A percentile compares a stretch with the other conserved stretches of the same genome.
Conservation (phyloP, 352 stramenopile genomes). For the Pythium grandisporangium region DNA sequence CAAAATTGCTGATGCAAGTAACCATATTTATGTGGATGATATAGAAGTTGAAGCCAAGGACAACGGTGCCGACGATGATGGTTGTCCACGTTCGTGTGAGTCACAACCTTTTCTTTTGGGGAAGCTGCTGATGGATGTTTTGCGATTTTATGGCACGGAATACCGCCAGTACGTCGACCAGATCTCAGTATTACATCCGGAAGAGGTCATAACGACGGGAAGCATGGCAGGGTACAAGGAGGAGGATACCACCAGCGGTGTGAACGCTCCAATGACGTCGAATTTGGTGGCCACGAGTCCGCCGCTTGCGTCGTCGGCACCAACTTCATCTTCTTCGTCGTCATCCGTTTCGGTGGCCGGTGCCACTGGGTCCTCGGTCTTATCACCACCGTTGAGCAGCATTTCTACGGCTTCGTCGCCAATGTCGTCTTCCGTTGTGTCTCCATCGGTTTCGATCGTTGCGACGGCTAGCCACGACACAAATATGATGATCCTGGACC, state of each 20-base stretch:
- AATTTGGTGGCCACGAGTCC: constrained; percentile 2
- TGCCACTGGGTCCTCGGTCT: no score
- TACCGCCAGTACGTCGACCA: constrained; percentile 68
- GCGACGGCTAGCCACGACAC: constrained; percentile 22
- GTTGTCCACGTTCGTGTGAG: not conserved
- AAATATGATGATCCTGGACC: constrained; percentile 62
- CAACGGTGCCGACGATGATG: no score
- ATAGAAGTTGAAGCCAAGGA: no score
- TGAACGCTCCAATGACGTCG: constrained; percentile 1
- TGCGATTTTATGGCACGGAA: constrained; percentile 80
- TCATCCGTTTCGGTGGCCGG: no score
- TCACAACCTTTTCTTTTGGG: constrained; percentile 39
- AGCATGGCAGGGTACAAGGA: no score
- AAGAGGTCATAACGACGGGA: constrained; percentile 7
- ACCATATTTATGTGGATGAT: not conserved
- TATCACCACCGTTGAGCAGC: not conserved
- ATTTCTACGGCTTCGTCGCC: constrained; percentile 14
- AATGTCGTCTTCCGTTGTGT: constrained; percentile 3
- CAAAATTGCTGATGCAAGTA: no score
- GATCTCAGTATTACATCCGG: constrained; percentile 30
- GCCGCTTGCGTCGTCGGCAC: no score
- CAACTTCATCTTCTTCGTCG: no score
- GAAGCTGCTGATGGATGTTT: constrained; percentile 77
- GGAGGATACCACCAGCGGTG: not conserved
- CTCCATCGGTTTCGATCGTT: not conserved